phyloP scores from a whole-genome alignment of 176 grass and related monocot genomes.

The Ampelocalamus luodianensis region DNA sequence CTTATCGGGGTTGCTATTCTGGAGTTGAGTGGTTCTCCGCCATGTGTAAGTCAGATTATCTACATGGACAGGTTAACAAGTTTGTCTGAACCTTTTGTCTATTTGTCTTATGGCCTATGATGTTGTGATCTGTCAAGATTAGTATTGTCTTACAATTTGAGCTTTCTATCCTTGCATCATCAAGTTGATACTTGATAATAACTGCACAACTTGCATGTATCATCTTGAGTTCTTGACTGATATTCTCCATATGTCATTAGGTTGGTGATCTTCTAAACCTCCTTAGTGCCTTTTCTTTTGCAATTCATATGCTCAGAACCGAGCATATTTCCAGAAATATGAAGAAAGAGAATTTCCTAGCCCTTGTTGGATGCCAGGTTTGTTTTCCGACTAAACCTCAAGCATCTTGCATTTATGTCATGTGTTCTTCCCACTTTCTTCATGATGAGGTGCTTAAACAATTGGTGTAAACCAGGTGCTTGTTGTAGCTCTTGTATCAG shows the following conservation, averaged over 20 bases:
- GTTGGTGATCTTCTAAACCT: slow-evolving; percentile 60
- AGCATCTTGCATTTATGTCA: background rate
- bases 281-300: slow-evolving; percentile 54
- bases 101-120: background rate
- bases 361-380: slow-evolving; percentile 62
- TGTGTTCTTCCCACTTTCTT: background rate
- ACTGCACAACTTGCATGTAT: background rate
- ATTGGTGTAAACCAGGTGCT: slow-evolving; percentile 43
- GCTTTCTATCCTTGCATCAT: background rate
- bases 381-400: slow-evolving; percentile 15
- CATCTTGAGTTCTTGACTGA: slow-evolving; percentile 12
- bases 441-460: slow-evolving; percentile 18
- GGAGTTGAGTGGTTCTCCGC: slow-evolving; percentile 57
- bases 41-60: slow-evolving; percentile 63
- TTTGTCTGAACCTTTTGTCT: slow-evolving; percentile 22
- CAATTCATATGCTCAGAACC: slow-evolving; percentile 62
- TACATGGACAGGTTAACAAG: slow-evolving; percentile 33
- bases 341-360: slow-evolving; percentile 49
- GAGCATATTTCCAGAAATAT: slow-evolving; percentile 55
- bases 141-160: background rate
- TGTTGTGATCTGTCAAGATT: background rate
- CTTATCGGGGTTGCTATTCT: slow-evolving; percentile 54
- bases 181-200: background rate
- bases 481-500: slow-evolving; percentile 52
- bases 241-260: slow-evolving; percentile 29